Base-by-base conservation (phyloP, 2,329 filamentous ascomycete genomes). In the Apiospora pterosperma region DNA sequence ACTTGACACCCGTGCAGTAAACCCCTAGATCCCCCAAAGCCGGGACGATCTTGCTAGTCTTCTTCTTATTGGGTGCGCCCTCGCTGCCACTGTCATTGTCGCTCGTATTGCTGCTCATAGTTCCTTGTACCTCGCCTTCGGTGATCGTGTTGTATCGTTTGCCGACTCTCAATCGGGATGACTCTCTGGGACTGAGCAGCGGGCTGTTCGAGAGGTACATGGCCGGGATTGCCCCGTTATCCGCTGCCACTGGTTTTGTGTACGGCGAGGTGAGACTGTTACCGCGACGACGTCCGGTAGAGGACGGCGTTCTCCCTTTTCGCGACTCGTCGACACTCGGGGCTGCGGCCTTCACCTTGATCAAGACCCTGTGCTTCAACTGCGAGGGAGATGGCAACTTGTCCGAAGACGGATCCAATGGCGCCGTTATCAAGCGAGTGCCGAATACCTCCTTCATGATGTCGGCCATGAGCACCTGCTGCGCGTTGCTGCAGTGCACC, bases 381-480 rank as follows among this genome's bases (percentile, higher is more conserved):
- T 97, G 89, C 59, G 96, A 92, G 0, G 96, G 96, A 1, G 92
- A 91, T 0, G 96, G 96, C 14, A 98, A 84, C 65, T 86, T 85
- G 67, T 88, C 84, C 3, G 86, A 84, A 58, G 89, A 88, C 1
- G 86, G 83, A 66, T 92, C 87, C 21, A 97, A 77, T 0, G 93
- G 91, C 70, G 93, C 87, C 0, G 89, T 87, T 14, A 98, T 83
- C 55, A 99, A 85, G 69, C 89, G 88, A n/a, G 90, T 81, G 34
- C 92, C 92, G 75, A 97, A 97, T 11, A 91, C 88, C 36, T 91
- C 89, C 73, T 89, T 90, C 87, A 98, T 97, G 68, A 92, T 96
- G 66, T 91, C 88, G 25, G 93, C 91, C 96, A 99, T 98, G 55
- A 88, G 85, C 23, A 87, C 83, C 76, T 99, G 96, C 75, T 98